Evolutionary conservation across 2,329 filamentous ascomycete genomes (phyloP).

Genomic region (Lasiodiplodia theobromae): DNA sequence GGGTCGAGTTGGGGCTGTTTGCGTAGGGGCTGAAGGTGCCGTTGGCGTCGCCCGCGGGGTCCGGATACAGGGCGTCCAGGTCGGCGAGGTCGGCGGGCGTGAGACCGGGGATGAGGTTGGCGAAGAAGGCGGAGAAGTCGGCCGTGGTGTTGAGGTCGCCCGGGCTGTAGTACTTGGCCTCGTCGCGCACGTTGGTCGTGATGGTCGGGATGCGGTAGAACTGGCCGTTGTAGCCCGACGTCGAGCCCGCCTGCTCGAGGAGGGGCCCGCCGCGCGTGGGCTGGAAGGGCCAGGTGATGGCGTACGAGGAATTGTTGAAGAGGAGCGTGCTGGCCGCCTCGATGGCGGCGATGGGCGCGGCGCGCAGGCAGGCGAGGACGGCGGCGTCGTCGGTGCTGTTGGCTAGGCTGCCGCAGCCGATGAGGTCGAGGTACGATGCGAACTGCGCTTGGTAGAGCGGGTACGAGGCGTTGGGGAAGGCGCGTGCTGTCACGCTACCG

Average conservation of each 20-base stretch:
- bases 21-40: conserved; percentile 38
- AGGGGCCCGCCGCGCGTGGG: conserved; percentile 55
- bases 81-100: conserved; percentile 40
- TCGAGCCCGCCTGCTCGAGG: conserved; percentile 56
- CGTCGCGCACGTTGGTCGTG: conserved; percentile 45
- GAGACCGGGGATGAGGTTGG: conserved; percentile 41
- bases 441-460: conserved; percentile 43
- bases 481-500: conserved; percentile 44
- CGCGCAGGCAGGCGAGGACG: conserved; percentile 50
- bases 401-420: conserved; percentile 30
- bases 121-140: conserved; percentile 45
- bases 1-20: conserved; percentile 51
- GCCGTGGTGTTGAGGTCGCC: conserved; percentile 43
- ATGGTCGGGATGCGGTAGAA: conserved; percentile 36
- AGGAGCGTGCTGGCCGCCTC: conserved; percentile 50
- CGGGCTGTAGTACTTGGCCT: conserved; percentile 43
- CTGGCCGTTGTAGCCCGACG: conserved; percentile 35
- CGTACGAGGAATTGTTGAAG: conserved; percentile 48
- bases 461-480: conserved; percentile 44
- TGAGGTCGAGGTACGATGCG: conserved; percentile 41
- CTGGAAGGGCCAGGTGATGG: conserved; percentile 59
- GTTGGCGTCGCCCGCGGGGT: conserved; percentile 33
- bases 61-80: conserved; percentile 42
- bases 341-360: conserved; percentile 47
- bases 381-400: conserved; percentile 37